Percentiles rank a stretch among this genome's conserved stretches.
These are phyloP conservation scores for Takashimella koratensis DNA, from an alignment of 1,284 basidiomycete species.

Conservation along the genomic window DNA sequence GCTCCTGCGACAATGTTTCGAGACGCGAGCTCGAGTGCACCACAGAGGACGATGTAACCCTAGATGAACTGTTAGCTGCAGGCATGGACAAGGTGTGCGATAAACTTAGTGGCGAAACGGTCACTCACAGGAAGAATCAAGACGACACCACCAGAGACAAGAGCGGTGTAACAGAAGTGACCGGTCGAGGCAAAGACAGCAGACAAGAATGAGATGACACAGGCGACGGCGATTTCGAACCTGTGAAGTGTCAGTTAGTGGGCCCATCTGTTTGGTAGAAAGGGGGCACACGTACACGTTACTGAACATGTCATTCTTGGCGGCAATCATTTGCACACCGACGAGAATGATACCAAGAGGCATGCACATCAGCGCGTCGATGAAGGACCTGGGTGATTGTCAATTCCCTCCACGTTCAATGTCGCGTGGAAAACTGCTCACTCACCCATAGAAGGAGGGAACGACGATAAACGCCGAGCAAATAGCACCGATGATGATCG, in stretches of 20 bases:
- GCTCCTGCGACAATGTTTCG: conserved; percentile 77
- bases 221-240: conserved; percentile 67
- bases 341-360: conserved; percentile 79
- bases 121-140: conserved; percentile 87
- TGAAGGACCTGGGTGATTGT: conserved; percentile 60
- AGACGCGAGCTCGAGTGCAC: conserved; percentile 70
- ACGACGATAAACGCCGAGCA: conserved; percentile 74
- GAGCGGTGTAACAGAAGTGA: conserved; percentile 77
- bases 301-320: conserved; percentile 74
- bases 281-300: conserved; percentile 70
- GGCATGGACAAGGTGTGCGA: neutral
- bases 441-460: conserved; percentile 42
- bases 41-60: conserved; percentile 75
- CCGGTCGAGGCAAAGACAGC: conserved; percentile 68
- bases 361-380: conserved; percentile 71
- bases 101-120: conserved; percentile 42
- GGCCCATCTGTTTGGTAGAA: no score
- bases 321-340: conserved; percentile 67
- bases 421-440: conserved; percentile 9
- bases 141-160: conserved; percentile 79
- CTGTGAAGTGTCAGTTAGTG: conserved; percentile 9
- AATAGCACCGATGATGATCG: conserved; percentile 72
- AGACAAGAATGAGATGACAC: conserved; percentile 71
- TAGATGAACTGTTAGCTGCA: no score
- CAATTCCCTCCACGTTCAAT: no score